These are phyloP conservation scores for Schizonepeta tenuifolia DNA, from an alignment of 257 asterid species.

Conservation along the genomic window DNA sequence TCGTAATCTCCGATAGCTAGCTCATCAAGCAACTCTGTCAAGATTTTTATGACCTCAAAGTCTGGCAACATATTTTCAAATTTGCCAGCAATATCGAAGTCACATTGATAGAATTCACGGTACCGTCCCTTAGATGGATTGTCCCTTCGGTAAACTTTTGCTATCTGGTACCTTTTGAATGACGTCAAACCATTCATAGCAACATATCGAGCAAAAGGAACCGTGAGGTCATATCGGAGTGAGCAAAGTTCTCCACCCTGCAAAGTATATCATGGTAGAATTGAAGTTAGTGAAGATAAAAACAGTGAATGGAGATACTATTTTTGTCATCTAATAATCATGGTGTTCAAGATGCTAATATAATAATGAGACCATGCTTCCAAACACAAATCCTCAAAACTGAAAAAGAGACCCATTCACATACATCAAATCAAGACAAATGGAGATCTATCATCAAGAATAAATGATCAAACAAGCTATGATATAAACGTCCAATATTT, in stretches of 20 bases:
- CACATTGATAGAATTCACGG: slow-evolving; percentile 98
- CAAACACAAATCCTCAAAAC: neutral
- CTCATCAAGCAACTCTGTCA: slow-evolving; percentile 90
- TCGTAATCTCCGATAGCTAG: slow-evolving; percentile 90
- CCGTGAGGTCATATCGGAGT: slow-evolving; percentile 95
- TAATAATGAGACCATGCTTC: neutral
- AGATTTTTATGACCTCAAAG: slow-evolving; percentile 81
- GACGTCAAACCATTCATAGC: slow-evolving; percentile 91
- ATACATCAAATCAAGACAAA: neutral
- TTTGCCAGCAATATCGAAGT: slow-evolving; percentile 93
- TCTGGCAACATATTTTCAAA: slow-evolving; percentile 95
- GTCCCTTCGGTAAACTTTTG: slow-evolving; percentile 95
- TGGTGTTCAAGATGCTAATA: neutral
- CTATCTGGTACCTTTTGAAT: slow-evolving; percentile 94
- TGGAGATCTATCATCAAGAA: slow-evolving; percentile 15
- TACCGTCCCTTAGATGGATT: slow-evolving; percentile 96
- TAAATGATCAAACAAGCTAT: slow-evolving; percentile 10
- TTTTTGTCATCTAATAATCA: neutral
- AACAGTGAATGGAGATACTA: neutral
- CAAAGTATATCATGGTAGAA: slow-evolving; percentile 18
- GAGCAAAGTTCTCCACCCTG: slow-evolving; percentile 99
- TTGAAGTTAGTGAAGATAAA: neutral
- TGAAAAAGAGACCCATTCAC: slow-evolving; percentile 4
- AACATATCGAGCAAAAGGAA: slow-evolving; percentile 89
- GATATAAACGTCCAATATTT: neutral